Evolutionary conservation across 23 red algal species (phyloP).

Genomic region (Pyropia haitanensis): DNA sequence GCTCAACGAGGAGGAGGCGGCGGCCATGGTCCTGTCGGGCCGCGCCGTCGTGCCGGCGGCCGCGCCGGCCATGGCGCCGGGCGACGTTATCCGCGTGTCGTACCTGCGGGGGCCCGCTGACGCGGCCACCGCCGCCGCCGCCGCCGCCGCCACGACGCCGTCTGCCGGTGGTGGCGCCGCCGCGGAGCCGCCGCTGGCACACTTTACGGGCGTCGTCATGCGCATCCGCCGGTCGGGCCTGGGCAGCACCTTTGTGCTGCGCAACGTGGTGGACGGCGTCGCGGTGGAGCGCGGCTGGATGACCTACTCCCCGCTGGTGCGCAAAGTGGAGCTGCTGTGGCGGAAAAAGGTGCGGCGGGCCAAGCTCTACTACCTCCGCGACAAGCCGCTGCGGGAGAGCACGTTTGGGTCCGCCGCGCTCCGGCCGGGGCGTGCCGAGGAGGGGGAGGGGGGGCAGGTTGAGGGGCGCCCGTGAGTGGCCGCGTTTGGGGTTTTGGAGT

Average conservation of each 20-base stretch:
- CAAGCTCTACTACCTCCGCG: conserved; percentile 70
- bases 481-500: no score
- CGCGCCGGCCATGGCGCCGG: conserved; percentile 1
- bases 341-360: conserved; percentile 2
- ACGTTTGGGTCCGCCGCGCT: conserved; percentile 10
- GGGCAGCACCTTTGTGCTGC: conserved; percentile 32
- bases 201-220: conserved; percentile 49
- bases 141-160: no score
- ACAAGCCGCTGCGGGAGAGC: conserved; percentile 30
- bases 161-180: no score
- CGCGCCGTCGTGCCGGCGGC: conserved; percentile 13
- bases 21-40: conserved; percentile 5
- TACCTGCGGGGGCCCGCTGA: conserved; percentile 1
- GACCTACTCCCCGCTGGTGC: conserved; percentile 38
- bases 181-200: background rate
- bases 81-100: conserved; percentile 25
- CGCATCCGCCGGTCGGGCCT: conserved; percentile 15
- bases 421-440: background rate
- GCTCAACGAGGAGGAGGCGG: conserved; percentile 28
- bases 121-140: no score
- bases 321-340: conserved; percentile 16
- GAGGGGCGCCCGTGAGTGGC: no score
- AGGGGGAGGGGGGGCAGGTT: background rate
- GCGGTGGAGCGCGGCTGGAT: conserved; percentile 57
- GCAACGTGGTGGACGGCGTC: conserved; percentile 67